These are phyloP conservation scores for Cicer cuneatum DNA, from an alignment of 306 rosid genomes.

Conservation along the genomic window DNA sequence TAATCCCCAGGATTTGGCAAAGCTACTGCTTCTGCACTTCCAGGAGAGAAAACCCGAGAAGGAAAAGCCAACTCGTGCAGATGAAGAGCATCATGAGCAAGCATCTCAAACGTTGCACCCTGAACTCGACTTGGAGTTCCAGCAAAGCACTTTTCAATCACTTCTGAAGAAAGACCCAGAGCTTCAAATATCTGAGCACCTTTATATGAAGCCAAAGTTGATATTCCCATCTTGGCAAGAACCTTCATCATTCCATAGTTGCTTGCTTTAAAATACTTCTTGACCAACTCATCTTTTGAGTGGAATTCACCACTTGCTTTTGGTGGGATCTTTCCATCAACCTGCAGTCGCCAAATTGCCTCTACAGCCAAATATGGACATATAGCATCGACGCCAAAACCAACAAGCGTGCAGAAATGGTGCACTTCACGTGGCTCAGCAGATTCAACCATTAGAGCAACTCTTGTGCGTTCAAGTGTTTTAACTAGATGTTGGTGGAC, in stretches of 20 bases:
- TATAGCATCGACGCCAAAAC: constrained; percentile 94
- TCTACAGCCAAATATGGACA: constrained; percentile 93
- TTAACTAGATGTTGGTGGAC: constrained; percentile 95
- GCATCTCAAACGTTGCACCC: constrained; percentile 97
- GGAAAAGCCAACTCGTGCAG: constrained; percentile 93
- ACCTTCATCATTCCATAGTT: constrained; percentile 98
- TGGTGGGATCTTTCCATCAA: constrained; percentile 94
- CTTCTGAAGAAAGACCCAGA: constrained; percentile 93
- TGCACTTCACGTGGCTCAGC: constrained; percentile 99
- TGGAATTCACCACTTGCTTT: constrained; percentile 70
- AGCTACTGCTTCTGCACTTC: constrained; percentile 93
- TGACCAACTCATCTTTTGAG: constrained; percentile 80
- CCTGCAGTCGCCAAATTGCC: constrained; percentile 92
- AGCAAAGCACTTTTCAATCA: constrained; percentile 90
- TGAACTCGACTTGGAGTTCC: constrained; percentile 99
- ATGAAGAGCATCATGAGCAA: constrained; percentile 77
- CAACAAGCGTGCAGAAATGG: constrained; percentile 96
- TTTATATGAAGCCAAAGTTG: constrained; percentile 97
- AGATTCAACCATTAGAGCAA: constrained; percentile 91
- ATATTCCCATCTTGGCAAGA: constrained; percentile 99
- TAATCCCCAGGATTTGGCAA: constrained; percentile 98
- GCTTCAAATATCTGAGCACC: constrained; percentile 99
- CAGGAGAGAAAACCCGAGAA: constrained; percentile 72
- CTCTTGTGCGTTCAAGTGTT: constrained; percentile 89
- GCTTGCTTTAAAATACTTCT: constrained; percentile 88